Evolutionary conservation across 345 rosid genomes (phyloP), one percentile per base, ranked within the genome.

Genomic region (Salix koriyanagi): DNA sequence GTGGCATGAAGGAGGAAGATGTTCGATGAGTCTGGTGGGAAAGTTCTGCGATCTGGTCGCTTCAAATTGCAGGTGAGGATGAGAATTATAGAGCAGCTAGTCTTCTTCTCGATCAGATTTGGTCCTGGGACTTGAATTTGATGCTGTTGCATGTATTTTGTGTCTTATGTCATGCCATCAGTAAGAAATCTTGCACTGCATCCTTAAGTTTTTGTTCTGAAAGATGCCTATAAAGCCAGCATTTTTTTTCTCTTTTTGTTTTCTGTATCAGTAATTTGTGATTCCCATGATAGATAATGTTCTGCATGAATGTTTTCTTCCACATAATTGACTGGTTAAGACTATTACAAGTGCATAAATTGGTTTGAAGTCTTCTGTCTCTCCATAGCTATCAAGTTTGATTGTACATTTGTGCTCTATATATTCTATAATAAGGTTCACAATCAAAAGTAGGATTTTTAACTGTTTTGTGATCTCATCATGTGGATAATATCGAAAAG

Each of bases 1-100:
- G 72, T 82, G 82, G 89, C 79, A 83, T 87, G 83, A 76, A 75
- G 44, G 76, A 76, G 68, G 73, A 82, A 80, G 80, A 74, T 87
- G 81, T 79, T 89, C 90, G 80, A 84, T 90, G 94, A 88, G 78
- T 85, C 78, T 84, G 84, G 34, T 75, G 21, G 67, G 64, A 81
- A 80, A 81, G 54, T 77, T 72, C 66, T 73, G 77, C 84, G 77
- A 81, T 83, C 86, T 62, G 75, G 70, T 52, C 82, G 64, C 80
- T 72, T 77, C 66, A 67, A 75, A 42, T 83, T 81, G 74, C 92
- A 89, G 94, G 97, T 92, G 82, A 70, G 50, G 72, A 54, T 42
- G 46, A 14, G 2, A 23, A 9, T 23, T 52, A 14, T 39, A 28
- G 28, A 37, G 2, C 9, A 12, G 25, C 21, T 56, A 26, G 44